These are phyloP conservation scores for Cladosporium sp. DNA, from an alignment of 2,329 filamentous ascomycete genomes.

Conservation along the genomic window DNA sequence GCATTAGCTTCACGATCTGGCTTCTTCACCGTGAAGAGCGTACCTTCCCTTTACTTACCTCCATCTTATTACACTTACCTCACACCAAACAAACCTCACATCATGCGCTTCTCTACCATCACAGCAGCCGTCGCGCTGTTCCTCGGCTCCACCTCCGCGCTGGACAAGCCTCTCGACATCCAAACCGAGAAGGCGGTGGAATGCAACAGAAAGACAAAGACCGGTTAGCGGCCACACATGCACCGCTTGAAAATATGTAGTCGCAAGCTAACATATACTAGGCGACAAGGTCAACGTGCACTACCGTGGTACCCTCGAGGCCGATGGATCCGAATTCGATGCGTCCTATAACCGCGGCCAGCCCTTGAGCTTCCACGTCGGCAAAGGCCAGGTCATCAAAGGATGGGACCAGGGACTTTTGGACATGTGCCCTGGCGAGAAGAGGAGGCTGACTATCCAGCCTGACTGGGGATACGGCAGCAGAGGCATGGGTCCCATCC, in stretches of 20 bases:
- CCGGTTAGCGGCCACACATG: not conserved
- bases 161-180: slow-evolving; percentile 64
- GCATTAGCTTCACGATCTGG: slow-evolving; percentile 1
- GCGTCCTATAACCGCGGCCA: slow-evolving; percentile 70
- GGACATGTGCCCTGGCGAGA: slow-evolving; percentile 95
- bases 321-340: slow-evolving; percentile 76
- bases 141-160: slow-evolving; percentile 24
- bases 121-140: slow-evolving; percentile 12
- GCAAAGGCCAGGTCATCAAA: slow-evolving; percentile 79
- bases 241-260: not conserved
- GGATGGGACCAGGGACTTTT: slow-evolving; percentile 90
- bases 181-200: slow-evolving; percentile 69
- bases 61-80: no score
- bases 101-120: slow-evolving; percentile 42
- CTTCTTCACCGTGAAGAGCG: slow-evolving; percentile 1
- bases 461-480: slow-evolving; percentile 80
- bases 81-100: slow-evolving; percentile 3
- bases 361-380: slow-evolving; percentile 77
- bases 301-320: slow-evolving; percentile 47
- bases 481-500: slow-evolving; percentile 68
- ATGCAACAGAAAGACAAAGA: slow-evolving; percentile 45
- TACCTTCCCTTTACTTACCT: no score
- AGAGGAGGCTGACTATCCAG: slow-evolving; percentile 83
- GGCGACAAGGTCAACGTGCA: slow-evolving; percentile 47
- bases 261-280: not conserved